phyloP scores from a whole-genome alignment of 169 alveolate species.

The Toxoplasma gondii region DNA sequence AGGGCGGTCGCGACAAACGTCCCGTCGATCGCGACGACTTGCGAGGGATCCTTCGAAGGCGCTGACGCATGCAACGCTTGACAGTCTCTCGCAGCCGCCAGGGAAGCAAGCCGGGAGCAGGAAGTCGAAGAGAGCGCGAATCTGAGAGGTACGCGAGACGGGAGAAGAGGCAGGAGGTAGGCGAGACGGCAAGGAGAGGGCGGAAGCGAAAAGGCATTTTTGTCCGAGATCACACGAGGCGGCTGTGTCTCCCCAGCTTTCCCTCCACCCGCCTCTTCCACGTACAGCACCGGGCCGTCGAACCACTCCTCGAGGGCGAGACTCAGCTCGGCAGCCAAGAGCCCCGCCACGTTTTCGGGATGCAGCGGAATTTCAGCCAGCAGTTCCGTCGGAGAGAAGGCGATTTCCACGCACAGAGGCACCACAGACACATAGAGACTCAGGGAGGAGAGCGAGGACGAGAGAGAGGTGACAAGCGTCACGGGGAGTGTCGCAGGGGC shows the following conservation, averaged over 20 bases:
- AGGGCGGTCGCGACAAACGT: neutral
- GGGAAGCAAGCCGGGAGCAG: neutral
- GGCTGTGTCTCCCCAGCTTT: neutral
- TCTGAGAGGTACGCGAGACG: neutral
- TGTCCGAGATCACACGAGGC: neutral
- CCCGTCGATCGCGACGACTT: neutral
- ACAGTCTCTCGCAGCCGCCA: neutral
- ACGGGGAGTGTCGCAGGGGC: neutral
- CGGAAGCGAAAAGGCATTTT: neutral
- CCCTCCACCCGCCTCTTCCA: neutral
- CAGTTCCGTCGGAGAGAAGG: neutral
- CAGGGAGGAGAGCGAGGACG: neutral
- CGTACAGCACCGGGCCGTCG: neutral
- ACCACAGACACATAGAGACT: neutral
- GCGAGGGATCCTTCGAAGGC: neutral
- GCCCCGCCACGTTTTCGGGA: neutral
- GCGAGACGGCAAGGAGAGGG: neutral
- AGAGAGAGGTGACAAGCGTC: neutral
- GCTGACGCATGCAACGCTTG: neutral
- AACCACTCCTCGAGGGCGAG: slow-evolving; percentile 1
- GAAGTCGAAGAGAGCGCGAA: neutral
- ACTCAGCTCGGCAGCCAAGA: neutral
- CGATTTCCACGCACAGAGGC: neutral
- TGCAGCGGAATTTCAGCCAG: neutral
- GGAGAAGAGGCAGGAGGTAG: neutral